Evolutionary conservation across 2,329 filamentous ascomycete genomes (phyloP), one percentile per base, ranked within the genome.

Genomic region (Alternaria longipes): DNA sequence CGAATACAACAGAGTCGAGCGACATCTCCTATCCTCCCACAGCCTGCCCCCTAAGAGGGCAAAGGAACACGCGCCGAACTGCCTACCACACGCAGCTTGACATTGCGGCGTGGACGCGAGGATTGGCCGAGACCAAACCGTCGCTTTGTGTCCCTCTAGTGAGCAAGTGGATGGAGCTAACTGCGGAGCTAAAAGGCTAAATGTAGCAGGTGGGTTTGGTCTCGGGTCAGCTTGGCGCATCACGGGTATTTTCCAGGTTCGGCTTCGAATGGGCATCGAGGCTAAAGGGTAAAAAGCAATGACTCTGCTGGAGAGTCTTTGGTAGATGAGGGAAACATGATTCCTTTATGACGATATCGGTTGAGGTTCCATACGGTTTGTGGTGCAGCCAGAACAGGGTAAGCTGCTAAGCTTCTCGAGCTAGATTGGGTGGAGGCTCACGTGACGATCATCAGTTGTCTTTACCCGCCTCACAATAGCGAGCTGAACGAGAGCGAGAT

Each of bases 121-220:
- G 24, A 32, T n/a, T 54, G 38, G 41, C 34, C 51, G 38, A 30
- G 38, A 22, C 20, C 20, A 42, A 22, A 20, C 40, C 40, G 11
- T 22, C 40, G 40, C 40, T 24, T 16, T 42, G 24, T 24, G n/a
- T 41, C 24, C 44, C 11, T 28, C 40, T 53, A 44, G 40, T 32
- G 24, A 44, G 24, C 36, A 14, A 53, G 36, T 46, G 38, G 51
- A 26, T 54, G 51, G 41, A 44, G 38, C 30, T 38, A 42, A 42
- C 18, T 44, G 50, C 22, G 24, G 22, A 32, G 50, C 49, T 12
- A 20, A 28, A 18, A 28, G 47, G 38, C 59, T 57, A 20, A 41
- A 57, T 32, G 40, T 46, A 49, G 59, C 50, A 61, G 49, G 59
- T 61, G 47, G 47, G 58, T 20, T 47, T 24, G 20, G 26, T 28